Conservation (phyloP, 1,284 basidiomycete genomes). For the Anthracocystis setariae region DNA sequence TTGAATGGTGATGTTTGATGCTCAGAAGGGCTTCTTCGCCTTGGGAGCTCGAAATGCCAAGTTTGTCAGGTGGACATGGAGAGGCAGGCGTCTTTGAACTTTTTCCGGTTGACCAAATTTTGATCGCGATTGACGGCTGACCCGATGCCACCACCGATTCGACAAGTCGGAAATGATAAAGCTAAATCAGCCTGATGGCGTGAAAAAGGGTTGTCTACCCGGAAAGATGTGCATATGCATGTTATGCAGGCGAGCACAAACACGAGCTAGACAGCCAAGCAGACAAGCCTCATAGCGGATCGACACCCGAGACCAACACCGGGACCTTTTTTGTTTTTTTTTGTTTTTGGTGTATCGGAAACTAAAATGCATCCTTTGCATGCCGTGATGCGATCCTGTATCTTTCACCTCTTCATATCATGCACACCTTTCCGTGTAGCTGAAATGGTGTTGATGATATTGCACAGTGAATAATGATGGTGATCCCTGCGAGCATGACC, state of each 20-base stretch:
- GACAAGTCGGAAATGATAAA: too few relatives aligned
- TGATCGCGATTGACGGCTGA: slow-evolving; percentile 9
- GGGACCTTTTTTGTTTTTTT: background rate
- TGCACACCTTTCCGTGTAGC: too few relatives aligned
- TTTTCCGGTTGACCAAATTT: slow-evolving; percentile 18
- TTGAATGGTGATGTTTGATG: background rate
- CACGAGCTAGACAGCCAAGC: background rate
- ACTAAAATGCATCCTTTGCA: too few relatives aligned
- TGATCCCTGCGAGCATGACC: too few relatives aligned
- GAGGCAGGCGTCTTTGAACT: slow-evolving; percentile 7
- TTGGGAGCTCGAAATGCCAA: too few relatives aligned
- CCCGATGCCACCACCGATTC: slow-evolving; percentile 6
- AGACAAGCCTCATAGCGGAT: background rate
- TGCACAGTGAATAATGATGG: too few relatives aligned
- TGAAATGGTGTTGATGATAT: too few relatives aligned
- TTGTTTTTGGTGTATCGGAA: too few relatives aligned
- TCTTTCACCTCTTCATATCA: too few relatives aligned
- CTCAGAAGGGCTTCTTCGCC: too few relatives aligned
- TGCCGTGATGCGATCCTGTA: too few relatives aligned
- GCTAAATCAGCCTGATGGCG: background rate
- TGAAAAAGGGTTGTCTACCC: slow-evolving; percentile 1
- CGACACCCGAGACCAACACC: slow-evolving; percentile 21
- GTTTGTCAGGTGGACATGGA: too few relatives aligned
- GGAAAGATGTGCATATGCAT: background rate
- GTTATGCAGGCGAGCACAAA: background rate